These are phyloP conservation scores for Apiospora marii DNA, from an alignment of 2,329 filamentous ascomycete genomes.

Conservation along the genomic window DNA sequence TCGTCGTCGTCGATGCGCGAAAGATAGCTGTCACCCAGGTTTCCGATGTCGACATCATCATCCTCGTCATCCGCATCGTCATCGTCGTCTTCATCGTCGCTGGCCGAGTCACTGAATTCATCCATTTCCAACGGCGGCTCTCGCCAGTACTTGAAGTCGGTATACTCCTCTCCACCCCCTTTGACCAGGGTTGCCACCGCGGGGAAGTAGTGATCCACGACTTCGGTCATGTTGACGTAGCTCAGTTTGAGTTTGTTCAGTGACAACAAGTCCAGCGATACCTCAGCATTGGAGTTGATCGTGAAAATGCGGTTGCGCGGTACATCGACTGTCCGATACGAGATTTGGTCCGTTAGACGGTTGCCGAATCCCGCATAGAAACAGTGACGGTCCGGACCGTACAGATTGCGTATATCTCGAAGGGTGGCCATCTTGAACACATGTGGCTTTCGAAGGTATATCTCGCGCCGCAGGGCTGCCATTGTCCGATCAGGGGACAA, in stretches of 20 bases:
- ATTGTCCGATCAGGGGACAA: slow-evolving; percentile 95
- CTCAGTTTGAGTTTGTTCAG: slow-evolving; percentile 96
- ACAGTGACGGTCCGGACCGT: slow-evolving; percentile 77
- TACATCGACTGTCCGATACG: slow-evolving; percentile 95
- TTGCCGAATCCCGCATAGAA: slow-evolving; percentile 99
- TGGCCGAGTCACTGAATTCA: slow-evolving; percentile 77
- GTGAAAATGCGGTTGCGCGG: slow-evolving; percentile 95
- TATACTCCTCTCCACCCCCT: slow-evolving; percentile 91
- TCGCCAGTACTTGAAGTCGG: slow-evolving; percentile 97
- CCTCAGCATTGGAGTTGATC: slow-evolving; percentile 97
- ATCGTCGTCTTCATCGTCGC: slow-evolving; percentile 59
- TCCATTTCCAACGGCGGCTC: slow-evolving; percentile 83
- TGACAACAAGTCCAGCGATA: slow-evolving; percentile 87
- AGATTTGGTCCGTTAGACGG: slow-evolving; percentile 92
- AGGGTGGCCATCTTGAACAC: slow-evolving; percentile 99
- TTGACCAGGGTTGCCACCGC: slow-evolving; percentile 87
- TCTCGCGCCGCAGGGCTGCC: slow-evolving; percentile 87
- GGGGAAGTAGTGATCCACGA: slow-evolving; percentile 98
- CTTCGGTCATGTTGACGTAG: slow-evolving; percentile 95
- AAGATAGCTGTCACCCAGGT: slow-evolving; percentile 54
- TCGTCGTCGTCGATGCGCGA: slow-evolving; percentile 48
- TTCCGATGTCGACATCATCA: slow-evolving; percentile 53
- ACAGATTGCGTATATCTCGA: slow-evolving; percentile 90
- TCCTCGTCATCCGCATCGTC: slow-evolving; percentile 42
- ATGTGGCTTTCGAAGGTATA: slow-evolving; percentile 95